Percentiles rank a stretch among this genome's conserved stretches.
Conservation (phyloP, 805 yeast species). For the Monosporozyma siamensis region DNA sequence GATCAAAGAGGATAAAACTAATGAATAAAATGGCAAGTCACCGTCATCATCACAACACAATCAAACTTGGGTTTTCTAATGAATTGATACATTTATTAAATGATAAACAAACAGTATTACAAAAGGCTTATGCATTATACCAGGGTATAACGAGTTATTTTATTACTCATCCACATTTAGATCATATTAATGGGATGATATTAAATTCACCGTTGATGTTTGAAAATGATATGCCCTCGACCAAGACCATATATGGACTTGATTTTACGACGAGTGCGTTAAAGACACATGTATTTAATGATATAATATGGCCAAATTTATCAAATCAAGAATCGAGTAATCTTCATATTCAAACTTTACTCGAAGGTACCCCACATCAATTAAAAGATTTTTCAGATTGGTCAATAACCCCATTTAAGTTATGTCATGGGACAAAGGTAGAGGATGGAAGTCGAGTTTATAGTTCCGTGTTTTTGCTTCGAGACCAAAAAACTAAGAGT, state of each 20-base stretch:
- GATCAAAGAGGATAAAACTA: neutral
- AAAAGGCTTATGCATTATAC: conserved; percentile 29
- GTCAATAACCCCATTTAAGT: conserved; percentile 30
- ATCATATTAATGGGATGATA: conserved; percentile 62
- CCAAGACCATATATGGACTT: conserved; percentile 46
- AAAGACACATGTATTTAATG: conserved; percentile 56
- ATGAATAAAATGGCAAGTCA: neutral
- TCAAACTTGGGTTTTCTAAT: conserved; percentile 14
- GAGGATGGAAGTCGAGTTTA: conserved; percentile 20
- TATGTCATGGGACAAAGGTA: conserved; percentile 37
- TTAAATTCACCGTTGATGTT: conserved; percentile 53
- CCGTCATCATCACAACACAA: neutral
- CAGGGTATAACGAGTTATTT: conserved; percentile 37
- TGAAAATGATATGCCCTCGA: conserved; percentile 24
- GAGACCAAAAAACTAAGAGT: conserved; percentile 27
- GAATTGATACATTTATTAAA: conserved; percentile 5
- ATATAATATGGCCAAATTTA: conserved; percentile 69
- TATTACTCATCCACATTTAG: conserved; percentile 78
- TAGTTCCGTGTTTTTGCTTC: conserved; percentile 52
- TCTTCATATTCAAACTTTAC: conserved; percentile 13
- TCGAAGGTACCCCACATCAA: conserved; percentile 6
- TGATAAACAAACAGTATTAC: conserved; percentile 21
- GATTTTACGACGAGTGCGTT: conserved; percentile 44
- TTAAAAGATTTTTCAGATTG: conserved; percentile 18
- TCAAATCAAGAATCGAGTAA: conserved; percentile 13